phyloP scores from a whole-genome alignment of 129 eudicot species.

The Centaurea solstitialis region DNA sequence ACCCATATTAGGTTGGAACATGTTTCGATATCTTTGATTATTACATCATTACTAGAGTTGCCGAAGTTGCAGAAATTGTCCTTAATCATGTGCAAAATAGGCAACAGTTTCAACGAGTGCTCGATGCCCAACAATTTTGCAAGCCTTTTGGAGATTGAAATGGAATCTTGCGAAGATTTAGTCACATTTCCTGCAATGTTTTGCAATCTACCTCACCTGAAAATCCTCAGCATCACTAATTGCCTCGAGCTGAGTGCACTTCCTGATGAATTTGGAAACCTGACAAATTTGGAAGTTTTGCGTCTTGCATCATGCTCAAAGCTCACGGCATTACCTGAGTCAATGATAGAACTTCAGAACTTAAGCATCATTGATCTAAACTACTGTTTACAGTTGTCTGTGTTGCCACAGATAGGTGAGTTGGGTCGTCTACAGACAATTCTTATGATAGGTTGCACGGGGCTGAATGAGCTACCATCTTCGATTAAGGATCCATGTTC shows the following conservation, averaged over 20 bases:
- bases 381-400: constrained; percentile 7
- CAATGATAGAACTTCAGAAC: constrained; percentile 14
- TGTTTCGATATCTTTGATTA: constrained; percentile 33
- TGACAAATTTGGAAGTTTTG: constrained; percentile 24
- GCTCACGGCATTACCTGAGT: constrained; percentile 6
- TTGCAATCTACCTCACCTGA: constrained; percentile 34
- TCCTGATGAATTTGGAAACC: constrained; percentile 16
- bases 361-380: constrained; percentile 16
- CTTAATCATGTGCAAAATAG: constrained; percentile 45
- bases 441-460: constrained; percentile 27
- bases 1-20: constrained; percentile 39
- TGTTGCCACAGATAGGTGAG: constrained; percentile 25
- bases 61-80: constrained; percentile 44
- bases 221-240: constrained; percentile 38
- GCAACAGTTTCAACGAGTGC: constrained; percentile 29
- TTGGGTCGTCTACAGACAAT: constrained; percentile 12
- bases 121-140: constrained; percentile 28
- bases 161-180: constrained; percentile 48
- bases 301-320: constrained; percentile 29
- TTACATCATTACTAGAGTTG: constrained; percentile 17
- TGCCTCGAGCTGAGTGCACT: constrained; percentile 40
- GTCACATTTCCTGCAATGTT: constrained; percentile 27
- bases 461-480: constrained; percentile 26
- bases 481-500: constrained; percentile 11
- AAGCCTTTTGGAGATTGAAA: constrained; percentile 39